A percentile compares a stretch with the other conserved stretches of the same genome.
Evolutionary conservation across 495 filamentous ascomycete species (phyloP).

Genomic region (Aspergillus taichungensis): DNA sequence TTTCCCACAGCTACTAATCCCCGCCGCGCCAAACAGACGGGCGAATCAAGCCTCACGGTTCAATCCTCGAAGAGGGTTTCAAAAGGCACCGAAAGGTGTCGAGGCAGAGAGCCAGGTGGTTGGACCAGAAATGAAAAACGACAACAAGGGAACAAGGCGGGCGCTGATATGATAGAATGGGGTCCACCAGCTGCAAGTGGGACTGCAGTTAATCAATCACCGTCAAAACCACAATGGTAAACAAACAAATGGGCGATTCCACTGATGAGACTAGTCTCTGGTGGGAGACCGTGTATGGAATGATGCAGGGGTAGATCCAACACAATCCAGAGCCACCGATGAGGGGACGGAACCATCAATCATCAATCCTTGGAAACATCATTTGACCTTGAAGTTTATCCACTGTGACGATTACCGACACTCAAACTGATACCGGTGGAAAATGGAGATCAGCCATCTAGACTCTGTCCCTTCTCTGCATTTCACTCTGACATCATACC

Average conservation of each 20-base stretch:
- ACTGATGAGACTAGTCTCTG: too few relatives aligned
- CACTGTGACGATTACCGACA: too few relatives aligned
- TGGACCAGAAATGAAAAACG: not conserved
- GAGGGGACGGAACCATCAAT: too few relatives aligned
- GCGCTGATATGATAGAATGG: not conserved
- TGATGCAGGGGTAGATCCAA: too few relatives aligned
- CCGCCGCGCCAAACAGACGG: slow-evolving; percentile 3
- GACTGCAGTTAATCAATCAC: not conserved
- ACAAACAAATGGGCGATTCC: not conserved
- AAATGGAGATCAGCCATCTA: too few relatives aligned
- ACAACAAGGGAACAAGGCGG: not conserved
- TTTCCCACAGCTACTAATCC: not conserved
- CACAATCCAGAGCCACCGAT: too few relatives aligned
- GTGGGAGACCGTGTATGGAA: too few relatives aligned
- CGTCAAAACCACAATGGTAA: not conserved
- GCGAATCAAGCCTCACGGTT: not conserved
- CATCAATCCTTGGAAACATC: too few relatives aligned
- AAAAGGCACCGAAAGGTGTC: not conserved
- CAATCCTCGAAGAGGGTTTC: not conserved
- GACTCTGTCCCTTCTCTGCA: too few relatives aligned
- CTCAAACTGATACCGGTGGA: too few relatives aligned
- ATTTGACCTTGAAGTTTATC: too few relatives aligned
- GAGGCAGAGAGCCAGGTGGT: not conserved
- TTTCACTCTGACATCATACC: too few relatives aligned
- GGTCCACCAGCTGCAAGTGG: not conserved